Evolutionary conservation across 2,329 filamentous ascomycete species (phyloP).

Genomic region (Exophiala dermatitidis): DNA sequence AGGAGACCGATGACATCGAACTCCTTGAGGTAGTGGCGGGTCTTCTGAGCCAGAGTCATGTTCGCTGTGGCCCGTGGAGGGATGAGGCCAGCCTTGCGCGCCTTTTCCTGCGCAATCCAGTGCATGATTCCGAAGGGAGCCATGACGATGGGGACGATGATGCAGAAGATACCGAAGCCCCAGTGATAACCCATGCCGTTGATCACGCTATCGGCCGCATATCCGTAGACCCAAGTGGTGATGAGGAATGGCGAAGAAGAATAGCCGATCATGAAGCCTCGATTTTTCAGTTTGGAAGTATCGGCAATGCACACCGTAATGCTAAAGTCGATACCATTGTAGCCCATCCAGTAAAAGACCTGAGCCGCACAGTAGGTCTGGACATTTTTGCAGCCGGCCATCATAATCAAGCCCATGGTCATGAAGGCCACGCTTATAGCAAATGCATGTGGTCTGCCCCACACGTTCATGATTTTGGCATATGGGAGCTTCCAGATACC

Average conservation of each 20-base stretch:
- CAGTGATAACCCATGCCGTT: conserved; percentile 22
- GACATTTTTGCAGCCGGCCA: conserved; percentile 54
- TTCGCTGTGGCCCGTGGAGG: conserved; percentile 36
- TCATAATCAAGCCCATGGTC: conserved; percentile 48
- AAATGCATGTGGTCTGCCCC: conserved; percentile 52
- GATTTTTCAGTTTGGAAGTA: conserved; percentile 31
- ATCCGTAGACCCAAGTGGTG: conserved; percentile 18
- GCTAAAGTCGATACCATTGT: conserved; percentile 26
- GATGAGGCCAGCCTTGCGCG: conserved; percentile 48
- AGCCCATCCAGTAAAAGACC: conserved; percentile 46
- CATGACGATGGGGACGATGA: conserved; percentile 16
- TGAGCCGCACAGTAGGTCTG: conserved; percentile 54
- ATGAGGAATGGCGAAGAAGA: conserved; percentile 28
- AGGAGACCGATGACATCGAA: conserved; percentile 57
- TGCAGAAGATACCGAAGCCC: conserved; percentile 27
- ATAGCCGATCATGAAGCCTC: conserved; percentile 17
- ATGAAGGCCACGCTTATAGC: conserved; percentile 39
- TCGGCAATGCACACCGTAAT: conserved; percentile 28
- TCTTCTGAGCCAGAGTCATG: conserved; percentile 32
- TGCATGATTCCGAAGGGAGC: conserved; percentile 41
- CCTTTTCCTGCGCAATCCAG: conserved; percentile 53
- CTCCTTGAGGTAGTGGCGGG: conserved; percentile 46
- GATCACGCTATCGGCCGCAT: conserved; percentile 18
- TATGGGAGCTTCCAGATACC: conserved; percentile 51
- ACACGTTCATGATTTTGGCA: conserved; percentile 56